Evolutionary conservation across 306 rosid genomes (phyloP), one percentile per base, ranked within the genome.

Genomic region (Quercus dentata): DNA sequence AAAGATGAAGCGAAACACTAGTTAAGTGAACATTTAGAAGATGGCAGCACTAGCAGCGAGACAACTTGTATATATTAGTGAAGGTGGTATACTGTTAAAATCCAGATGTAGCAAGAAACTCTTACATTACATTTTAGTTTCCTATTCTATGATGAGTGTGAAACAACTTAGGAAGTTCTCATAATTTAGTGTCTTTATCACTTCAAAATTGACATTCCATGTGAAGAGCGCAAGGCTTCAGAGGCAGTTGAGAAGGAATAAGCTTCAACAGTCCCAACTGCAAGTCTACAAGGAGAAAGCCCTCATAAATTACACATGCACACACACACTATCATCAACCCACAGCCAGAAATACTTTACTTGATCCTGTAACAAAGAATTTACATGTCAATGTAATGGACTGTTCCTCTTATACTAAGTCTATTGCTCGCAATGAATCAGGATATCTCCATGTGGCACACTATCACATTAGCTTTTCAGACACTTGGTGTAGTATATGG

Each of bases 401-500:
- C n/a, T 74, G 25, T 58, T 64, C 71, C 55, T 35, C 52, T 71
- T 71, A 52, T 77, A 28, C 73, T 73, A 84, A 69, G 28, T 78
- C 71, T 52, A 27, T 81, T 74, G 28, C 67, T 85, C 79, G 5
- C 41, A 73, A 74, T 81, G 73, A 83, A 79, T 78, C 97, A 95
- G 98, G 94, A 90, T 52, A 33, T 46, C 81, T 78, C 96, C 31
- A 71, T 82, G 25, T 95, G 92, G 98, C 79, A 86, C 54, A 92
- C 93, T 55, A 54, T 93, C 74, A 83, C 85, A 52, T 69, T 95
- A 72, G 93, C 98, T 76, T 95, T 95, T 84, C 97, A 95, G 78
- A 95, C 99, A 21, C 98, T 95, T 41, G 99, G 99, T 74, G 98
- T 95, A 56, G 99, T 95, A 67, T 95, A 95, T 62, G 99, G 99